Base-by-base conservation (phyloP, 2,329 filamentous ascomycete species). In the Sporothrix pseudoabietina region DNA sequence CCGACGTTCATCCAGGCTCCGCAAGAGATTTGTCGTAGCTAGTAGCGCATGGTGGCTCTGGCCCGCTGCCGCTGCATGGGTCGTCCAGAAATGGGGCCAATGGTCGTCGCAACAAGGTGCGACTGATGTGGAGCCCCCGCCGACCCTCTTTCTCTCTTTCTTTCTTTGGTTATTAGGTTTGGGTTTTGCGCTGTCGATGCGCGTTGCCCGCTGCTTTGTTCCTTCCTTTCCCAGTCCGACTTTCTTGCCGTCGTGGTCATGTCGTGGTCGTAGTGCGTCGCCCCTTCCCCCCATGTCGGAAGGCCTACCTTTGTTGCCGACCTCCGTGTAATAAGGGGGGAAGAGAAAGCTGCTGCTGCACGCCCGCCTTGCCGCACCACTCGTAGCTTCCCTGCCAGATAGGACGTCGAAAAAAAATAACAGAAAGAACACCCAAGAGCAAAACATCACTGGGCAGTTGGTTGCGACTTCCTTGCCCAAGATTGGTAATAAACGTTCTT, bases 321-420 rank as follows among this genome's bases (percentile, higher is more conserved):
- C 26, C 55, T 19, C 55, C 55, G 55, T 59, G 55, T 59, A 35
- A 59, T 19, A 39, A 19, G 55, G 14, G 32, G 32, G 26, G 4
- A 7, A n/a, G 32, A 39, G 57, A 19, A 35, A 39, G 9, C 10
- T 44, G 61, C 22, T 66, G 35, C 35, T 44, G 61, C 39, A 35
- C 55, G 30, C 30, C 55, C 14, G 26, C 59, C 39, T 19, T 66
- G 39, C 12, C n/a, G n/a, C 39, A 39, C 61, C 8, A 8, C 16
- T 35, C 65, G 44, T 68, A 52, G 44, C 44, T 68, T 68, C 65
- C 44, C 26, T 68, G 65, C 65, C 65, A 68, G 65, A 49, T 52
- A 35, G 65, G 8, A 32, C 22, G 49, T 68, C 19, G 12, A 65
- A 68, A 52, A 49, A 16, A 47, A 49, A 8, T 14, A 12, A n/a